Conservation (phyloP, 805 yeast species). For the Candida andamanensis region DNA sequence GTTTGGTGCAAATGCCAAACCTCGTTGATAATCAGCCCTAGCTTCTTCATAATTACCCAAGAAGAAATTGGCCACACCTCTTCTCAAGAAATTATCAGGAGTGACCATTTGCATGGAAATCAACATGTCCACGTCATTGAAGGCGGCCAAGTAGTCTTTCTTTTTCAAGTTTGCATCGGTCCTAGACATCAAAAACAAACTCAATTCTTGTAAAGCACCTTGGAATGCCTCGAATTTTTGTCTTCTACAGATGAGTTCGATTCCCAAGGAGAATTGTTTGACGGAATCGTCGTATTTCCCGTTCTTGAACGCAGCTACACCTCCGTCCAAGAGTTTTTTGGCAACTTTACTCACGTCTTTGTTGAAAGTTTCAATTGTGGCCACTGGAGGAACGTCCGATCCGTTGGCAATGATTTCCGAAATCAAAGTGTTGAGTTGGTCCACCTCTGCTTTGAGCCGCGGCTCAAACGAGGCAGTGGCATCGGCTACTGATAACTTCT, state of each 20-base stretch:
- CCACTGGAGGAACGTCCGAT: slow-evolving; percentile 48
- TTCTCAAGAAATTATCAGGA: slow-evolving; percentile 69
- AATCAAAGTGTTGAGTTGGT: slow-evolving; percentile 34
- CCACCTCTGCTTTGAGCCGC: slow-evolving; percentile 36
- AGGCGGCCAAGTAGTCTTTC: slow-evolving; percentile 53
- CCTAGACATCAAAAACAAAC: slow-evolving; percentile 62
- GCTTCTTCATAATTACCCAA: slow-evolving; percentile 61
- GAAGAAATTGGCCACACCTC: slow-evolving; percentile 59
- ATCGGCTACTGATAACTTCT: slow-evolving; percentile 17
- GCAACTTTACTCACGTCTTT: slow-evolving; percentile 53
- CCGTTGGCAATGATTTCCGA: slow-evolving; percentile 36
- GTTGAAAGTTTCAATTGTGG: slow-evolving; percentile 54
- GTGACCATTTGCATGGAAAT: slow-evolving; percentile 52
- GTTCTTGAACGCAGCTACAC: slow-evolving; percentile 51
- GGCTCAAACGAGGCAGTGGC: slow-evolving; percentile 18
- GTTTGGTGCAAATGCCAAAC: slow-evolving; percentile 55
- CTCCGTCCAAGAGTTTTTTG: slow-evolving; percentile 61
- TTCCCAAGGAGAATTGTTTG: slow-evolving; percentile 59
- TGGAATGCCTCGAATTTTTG: slow-evolving; percentile 72
- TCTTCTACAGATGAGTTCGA: slow-evolving; percentile 64
- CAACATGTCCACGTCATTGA: slow-evolving; percentile 64
- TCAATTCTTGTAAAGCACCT: slow-evolving; percentile 62
- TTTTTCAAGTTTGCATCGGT: slow-evolving; percentile 62
- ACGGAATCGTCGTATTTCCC: slow-evolving; percentile 55
- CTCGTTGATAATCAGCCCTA: slow-evolving; percentile 66